Evolutionary conservation across 2,329 filamentous ascomycete species (phyloP).

Genomic region (Phialophora expanda): DNA sequence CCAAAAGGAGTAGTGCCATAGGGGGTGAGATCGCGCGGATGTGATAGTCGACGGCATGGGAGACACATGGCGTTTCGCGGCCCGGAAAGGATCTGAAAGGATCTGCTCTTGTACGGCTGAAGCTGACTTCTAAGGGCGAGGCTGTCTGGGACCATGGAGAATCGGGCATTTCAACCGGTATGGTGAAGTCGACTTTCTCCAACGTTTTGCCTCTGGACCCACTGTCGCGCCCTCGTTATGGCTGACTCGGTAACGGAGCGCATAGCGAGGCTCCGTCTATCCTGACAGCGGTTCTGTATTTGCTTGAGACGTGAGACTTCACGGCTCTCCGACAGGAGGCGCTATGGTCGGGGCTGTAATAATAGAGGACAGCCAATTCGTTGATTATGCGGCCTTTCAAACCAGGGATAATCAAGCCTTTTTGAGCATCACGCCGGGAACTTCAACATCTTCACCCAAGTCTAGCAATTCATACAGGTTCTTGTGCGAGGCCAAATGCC

Average conservation of each 20-base stretch:
- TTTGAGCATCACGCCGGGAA: conserved; percentile 13
- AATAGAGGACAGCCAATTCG: conserved; percentile 26
- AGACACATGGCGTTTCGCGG: conserved; percentile 25
- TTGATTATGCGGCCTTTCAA: conserved; percentile 9
- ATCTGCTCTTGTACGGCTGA: conserved; percentile 19
- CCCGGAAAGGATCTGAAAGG: conserved; percentile 27
- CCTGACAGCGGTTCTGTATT: conserved; percentile 29
- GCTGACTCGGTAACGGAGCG: conserved; percentile 18
- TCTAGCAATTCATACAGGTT: background rate
- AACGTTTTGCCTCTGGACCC: background rate
- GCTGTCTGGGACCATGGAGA: background rate
- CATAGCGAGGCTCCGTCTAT: conserved; percentile 28
- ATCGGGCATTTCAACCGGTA: conserved; percentile 2
- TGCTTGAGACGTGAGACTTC: conserved; percentile 33
- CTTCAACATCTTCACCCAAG: background rate
- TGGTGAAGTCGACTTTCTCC: background rate
- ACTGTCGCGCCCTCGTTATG: background rate
- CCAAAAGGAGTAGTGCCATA: conserved; percentile 24
- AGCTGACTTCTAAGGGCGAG: conserved; percentile 17
- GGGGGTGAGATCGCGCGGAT: conserved; percentile 22
- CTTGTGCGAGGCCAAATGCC: conserved; percentile 15
- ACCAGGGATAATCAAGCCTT: conserved; percentile 13
- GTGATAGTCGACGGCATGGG: conserved; percentile 26
- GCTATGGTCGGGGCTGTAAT: conserved; percentile 28
- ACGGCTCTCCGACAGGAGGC: conserved; percentile 24